Percentiles rank a stretch among this genome's conserved stretches.
phyloP scores from a whole-genome alignment of 345 rosid species.

The Salix purpurea region DNA sequence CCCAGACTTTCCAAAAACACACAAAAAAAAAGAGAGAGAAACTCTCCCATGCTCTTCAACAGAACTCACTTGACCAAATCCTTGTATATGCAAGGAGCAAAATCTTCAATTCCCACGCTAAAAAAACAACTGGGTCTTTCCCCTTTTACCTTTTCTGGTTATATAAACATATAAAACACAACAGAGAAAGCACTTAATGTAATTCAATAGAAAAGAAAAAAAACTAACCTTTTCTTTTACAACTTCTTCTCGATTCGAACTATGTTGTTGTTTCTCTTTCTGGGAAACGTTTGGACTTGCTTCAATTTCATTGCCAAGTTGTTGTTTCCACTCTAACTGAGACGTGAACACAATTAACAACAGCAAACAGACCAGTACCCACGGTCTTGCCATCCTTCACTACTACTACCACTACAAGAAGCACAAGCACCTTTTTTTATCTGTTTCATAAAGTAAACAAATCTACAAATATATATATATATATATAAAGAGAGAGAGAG shows the following conservation, averaged over 20 bases:
- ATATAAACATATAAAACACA: neutral
- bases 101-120: neutral
- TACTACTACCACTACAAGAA: too few relatives aligned
- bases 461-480: too few relatives aligned
- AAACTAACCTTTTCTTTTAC: constrained; percentile 61
- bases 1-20: neutral
- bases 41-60: neutral
- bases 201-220: neutral
- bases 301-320: constrained; percentile 54
- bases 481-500: too few relatives aligned
- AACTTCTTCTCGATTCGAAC: constrained; percentile 41
- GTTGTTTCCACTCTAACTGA: constrained; percentile 77
- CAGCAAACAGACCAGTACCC: constrained; percentile 60
- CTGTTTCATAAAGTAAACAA: too few relatives aligned
- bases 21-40: neutral
- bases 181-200: neutral
- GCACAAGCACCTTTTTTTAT: neutral
- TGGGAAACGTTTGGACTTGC: constrained; percentile 28
- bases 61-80: neutral
- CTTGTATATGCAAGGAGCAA: neutral
- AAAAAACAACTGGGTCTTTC: neutral
- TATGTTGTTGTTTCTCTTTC: constrained; percentile 34
- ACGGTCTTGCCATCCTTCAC: constrained; percentile 59
- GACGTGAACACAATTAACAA: constrained; percentile 60
- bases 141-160: neutral